Percentiles rank a stretch among this genome's conserved stretches.
Conservation (phyloP, 2,329 filamentous ascomycete genomes). For the Epichloe gansuensis region DNA sequence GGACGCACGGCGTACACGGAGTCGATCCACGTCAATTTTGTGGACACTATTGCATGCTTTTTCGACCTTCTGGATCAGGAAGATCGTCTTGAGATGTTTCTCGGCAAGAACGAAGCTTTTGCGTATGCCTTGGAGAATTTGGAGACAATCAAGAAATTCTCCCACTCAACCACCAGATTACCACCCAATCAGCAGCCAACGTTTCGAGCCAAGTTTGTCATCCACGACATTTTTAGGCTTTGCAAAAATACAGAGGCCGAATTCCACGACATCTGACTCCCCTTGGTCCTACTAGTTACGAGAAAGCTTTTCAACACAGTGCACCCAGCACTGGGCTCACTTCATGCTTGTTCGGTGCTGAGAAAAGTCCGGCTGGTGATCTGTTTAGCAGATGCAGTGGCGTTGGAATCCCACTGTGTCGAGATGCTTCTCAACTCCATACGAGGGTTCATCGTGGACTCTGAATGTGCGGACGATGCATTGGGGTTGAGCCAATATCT, state of each 20-base stretch:
- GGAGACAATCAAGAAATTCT: conserved; percentile 54
- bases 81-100: conserved; percentile 56
- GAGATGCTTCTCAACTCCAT: conserved; percentile 83
- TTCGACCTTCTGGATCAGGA: conserved; percentile 71
- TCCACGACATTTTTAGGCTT: conserved; percentile 65
- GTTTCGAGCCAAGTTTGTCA: conserved; percentile 67
- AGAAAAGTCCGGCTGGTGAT: conserved; percentile 76
- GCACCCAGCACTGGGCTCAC: conserved; percentile 69
- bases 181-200: conserved; percentile 76
- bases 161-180: conserved; percentile 52
- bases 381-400: conserved; percentile 60
- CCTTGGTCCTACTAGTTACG: conserved; percentile 59
- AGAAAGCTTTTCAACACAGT: conserved; percentile 71
- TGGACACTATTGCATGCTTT: conserved; percentile 63
- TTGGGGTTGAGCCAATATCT: conserved; percentile 81
- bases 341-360: conserved; percentile 77
- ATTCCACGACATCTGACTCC: conserved; percentile 57
- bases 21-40: conserved; percentile 57
- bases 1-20: conserved; percentile 53
- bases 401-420: conserved; percentile 67
- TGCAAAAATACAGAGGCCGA: conserved; percentile 60
- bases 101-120: conserved; percentile 47
- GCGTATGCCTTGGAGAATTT: conserved; percentile 51
- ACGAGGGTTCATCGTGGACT: conserved; percentile 65
- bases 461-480: conserved; percentile 82